Evolutionary conservation across 2,329 filamentous ascomycete species (phyloP).

Genomic region (Apiospora arundinis): DNA sequence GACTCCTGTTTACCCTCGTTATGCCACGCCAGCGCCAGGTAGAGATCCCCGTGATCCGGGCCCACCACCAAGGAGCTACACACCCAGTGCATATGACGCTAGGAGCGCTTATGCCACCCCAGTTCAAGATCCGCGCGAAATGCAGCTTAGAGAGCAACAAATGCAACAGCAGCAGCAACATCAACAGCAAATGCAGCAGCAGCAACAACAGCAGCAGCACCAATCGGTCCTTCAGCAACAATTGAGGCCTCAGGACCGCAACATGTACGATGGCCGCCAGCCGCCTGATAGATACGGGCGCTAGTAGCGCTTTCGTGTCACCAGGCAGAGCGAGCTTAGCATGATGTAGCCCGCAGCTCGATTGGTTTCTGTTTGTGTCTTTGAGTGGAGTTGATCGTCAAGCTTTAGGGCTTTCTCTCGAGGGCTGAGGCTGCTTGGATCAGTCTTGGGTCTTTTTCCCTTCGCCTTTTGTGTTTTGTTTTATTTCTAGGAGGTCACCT

Average conservation of each 20-base stretch:
- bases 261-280: slow-evolving; percentile 45
- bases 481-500: neutral
- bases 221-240: slow-evolving; percentile 47
- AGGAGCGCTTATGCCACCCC: slow-evolving; percentile 47
- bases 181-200: slow-evolving; percentile 9
- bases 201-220: slow-evolving; percentile 40
- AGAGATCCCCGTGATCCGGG: slow-evolving; percentile 51
- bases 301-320: slow-evolving; percentile 33
- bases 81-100: slow-evolving; percentile 51
- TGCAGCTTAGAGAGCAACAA: slow-evolving; percentile 46
- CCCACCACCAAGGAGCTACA: slow-evolving; percentile 52
- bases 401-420: neutral
- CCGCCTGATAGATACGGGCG: slow-evolving; percentile 53
- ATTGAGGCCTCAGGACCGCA: slow-evolving; percentile 50
- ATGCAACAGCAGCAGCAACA: slow-evolving; percentile 25
- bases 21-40: slow-evolving; percentile 49
- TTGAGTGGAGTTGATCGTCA: neutral
- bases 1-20: slow-evolving; percentile 48
- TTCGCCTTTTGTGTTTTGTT: neutral
- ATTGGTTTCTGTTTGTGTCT: neutral
- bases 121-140: slow-evolving; percentile 42
- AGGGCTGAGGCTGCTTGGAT: neutral
- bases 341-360: neutral
- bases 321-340: neutral
- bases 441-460: neutral